phyloP scores from a whole-genome alignment of 1,284 basidiomycete species.

The Puccinia novopanici region DNA sequence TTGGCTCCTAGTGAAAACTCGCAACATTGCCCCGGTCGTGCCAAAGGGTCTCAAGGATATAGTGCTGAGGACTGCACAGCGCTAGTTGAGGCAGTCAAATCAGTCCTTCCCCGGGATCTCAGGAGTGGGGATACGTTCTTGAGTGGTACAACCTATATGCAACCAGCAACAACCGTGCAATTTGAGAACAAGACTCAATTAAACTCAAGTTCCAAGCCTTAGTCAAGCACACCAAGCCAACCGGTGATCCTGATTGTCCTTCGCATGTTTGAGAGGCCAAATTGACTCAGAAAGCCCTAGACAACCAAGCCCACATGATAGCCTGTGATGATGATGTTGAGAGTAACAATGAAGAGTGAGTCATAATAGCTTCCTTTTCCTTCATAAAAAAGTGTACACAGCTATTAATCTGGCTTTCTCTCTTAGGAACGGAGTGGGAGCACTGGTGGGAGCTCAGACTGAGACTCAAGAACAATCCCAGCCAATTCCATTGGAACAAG shows the following conservation, averaged over 20 bases:
- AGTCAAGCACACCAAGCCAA: neutral
- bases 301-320: too few species aligned
- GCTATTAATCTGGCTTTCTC: too few species aligned
- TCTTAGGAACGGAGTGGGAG: too few species aligned
- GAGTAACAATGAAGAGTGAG: too few species aligned
- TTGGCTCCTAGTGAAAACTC: too few species aligned
- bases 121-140: neutral
- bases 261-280: neutral
- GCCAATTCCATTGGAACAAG: too few species aligned
- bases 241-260: neutral
- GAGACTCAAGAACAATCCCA: too few species aligned
- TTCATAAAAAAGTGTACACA: too few species aligned
- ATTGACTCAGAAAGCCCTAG: neutral
- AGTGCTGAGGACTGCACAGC: neutral
- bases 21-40: neutral
- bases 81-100: neutral
- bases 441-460: too few species aligned
- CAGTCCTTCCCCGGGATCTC: neutral
- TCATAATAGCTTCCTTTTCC: too few species aligned
- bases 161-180: neutral
- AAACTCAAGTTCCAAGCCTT: conserved; percentile 5
- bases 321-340: too few species aligned
- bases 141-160: neutral
- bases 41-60: neutral
- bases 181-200: neutral